phyloP scores from a whole-genome alignment of 1,284 basidiomycete genomes.

The Ustilago loliicola region DNA sequence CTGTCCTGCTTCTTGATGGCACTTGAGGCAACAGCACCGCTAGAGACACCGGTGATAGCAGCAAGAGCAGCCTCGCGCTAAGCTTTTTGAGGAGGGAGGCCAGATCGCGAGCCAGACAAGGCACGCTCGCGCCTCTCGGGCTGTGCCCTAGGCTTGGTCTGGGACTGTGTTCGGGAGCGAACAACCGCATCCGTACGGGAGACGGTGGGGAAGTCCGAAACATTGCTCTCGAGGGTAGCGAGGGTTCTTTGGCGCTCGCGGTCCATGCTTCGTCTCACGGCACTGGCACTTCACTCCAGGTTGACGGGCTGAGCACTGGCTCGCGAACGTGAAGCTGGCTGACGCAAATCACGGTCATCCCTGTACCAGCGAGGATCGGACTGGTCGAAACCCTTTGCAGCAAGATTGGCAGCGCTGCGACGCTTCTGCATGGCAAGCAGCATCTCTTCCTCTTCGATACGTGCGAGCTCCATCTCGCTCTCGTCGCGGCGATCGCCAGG shows the following conservation, averaged over 20 bases:
- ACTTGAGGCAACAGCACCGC: slow-evolving; percentile 23
- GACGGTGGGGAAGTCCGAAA: slow-evolving; percentile 27
- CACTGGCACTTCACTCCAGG: slow-evolving; percentile 33
- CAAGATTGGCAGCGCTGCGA: slow-evolving; percentile 38
- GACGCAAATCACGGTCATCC: slow-evolving; percentile 30
- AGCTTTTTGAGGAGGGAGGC: slow-evolving; percentile 20
- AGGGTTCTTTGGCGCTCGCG: slow-evolving; percentile 41
- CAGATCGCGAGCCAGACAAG: slow-evolving; percentile 14
- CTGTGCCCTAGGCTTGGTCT: slow-evolving; percentile 5
- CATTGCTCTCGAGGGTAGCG: slow-evolving; percentile 30
- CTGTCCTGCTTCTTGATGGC: slow-evolving; percentile 22
- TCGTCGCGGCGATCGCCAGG: slow-evolving; percentile 34
- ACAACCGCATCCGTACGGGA: slow-evolving; percentile 34
- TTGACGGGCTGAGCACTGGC: not conserved
- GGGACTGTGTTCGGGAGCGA: slow-evolving; percentile 20
- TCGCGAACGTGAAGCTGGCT: slow-evolving; percentile 9
- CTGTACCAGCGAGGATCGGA: slow-evolving; percentile 48
- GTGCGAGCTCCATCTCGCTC: slow-evolving; percentile 35
- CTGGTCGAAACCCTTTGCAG: slow-evolving; percentile 31
- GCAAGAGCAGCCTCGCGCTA: slow-evolving; percentile 45
- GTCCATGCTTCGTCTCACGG: slow-evolving; percentile 42
- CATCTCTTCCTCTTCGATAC: slow-evolving; percentile 54
- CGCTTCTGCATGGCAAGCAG: slow-evolving; percentile 44
- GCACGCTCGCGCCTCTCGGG: slow-evolving; percentile 14
- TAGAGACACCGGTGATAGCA: slow-evolving; percentile 42